These are phyloP conservation scores for Epichloe gansuensis DNA, from an alignment of 2,329 filamentous ascomycete species.

Conservation along the genomic window DNA sequence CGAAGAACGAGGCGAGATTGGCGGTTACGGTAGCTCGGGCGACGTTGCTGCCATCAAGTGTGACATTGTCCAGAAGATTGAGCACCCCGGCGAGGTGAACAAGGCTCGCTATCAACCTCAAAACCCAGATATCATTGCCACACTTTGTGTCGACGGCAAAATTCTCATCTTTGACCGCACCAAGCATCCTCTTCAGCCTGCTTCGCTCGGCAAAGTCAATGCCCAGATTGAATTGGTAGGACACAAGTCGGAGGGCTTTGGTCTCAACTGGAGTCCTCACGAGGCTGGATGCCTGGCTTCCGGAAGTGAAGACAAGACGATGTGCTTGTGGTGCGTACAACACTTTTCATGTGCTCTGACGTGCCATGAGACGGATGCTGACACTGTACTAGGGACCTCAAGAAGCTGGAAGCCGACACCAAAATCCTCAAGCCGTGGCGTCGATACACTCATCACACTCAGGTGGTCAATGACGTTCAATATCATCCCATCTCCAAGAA, in stretches of 20 bases:
- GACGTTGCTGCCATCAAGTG: slow-evolving; percentile 69
- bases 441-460: slow-evolving; percentile 75
- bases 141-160: slow-evolving; percentile 74
- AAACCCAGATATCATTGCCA: slow-evolving; percentile 93
- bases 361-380: background rate
- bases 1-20: slow-evolving; percentile 83
- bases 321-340: slow-evolving; percentile 65
- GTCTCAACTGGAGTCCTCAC: slow-evolving; percentile 84
- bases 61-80: slow-evolving; percentile 87
- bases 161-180: slow-evolving; percentile 93
- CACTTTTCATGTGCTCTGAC: background rate
- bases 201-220: slow-evolving; percentile 48
- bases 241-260: slow-evolving; percentile 82
- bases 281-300: slow-evolving; percentile 70
- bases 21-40: slow-evolving; percentile 69
- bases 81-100: slow-evolving; percentile 94
- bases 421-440: slow-evolving; percentile 57
- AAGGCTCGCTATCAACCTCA: slow-evolving; percentile 97
- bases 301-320: slow-evolving; percentile 83
- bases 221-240: slow-evolving; percentile 77
- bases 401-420: slow-evolving; percentile 55
- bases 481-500: slow-evolving; percentile 78
- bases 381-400: slow-evolving; percentile 55
- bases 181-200: slow-evolving; percentile 72
- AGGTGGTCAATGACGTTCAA: slow-evolving; percentile 94